Conservation (phyloP, 2,329 filamentous ascomycete genomes). For the Aspergillus pseudotamarii region DNA sequence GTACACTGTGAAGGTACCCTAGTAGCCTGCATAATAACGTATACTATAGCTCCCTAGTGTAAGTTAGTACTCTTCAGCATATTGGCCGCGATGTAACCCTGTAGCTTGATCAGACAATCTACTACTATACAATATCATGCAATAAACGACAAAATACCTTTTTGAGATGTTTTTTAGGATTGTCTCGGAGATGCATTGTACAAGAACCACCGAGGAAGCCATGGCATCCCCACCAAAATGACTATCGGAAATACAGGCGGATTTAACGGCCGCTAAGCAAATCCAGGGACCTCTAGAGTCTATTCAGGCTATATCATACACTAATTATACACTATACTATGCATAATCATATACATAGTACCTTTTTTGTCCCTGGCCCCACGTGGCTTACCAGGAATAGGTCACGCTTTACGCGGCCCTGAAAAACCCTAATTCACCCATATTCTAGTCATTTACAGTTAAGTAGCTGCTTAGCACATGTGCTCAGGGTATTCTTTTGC, state of each 20-base stretch:
- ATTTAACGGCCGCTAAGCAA: background rate
- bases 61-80: background rate
- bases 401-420: background rate
- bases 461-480: too few relatives aligned
- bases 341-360: background rate
- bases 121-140: background rate
- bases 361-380: background rate
- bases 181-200: background rate
- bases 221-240: background rate
- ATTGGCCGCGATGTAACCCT: background rate
- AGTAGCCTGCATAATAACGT: background rate
- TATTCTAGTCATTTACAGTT: background rate
- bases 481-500: too few relatives aligned
- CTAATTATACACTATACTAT: background rate
- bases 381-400: background rate
- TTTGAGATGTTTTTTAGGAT: background rate
- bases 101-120: background rate
- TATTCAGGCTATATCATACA: background rate
- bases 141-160: background rate
- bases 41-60: background rate
- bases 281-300: background rate
- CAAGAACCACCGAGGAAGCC: background rate
- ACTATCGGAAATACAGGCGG: background rate
- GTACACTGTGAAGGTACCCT: background rate
- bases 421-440: background rate